phyloP scores from a whole-genome alignment of 257 asterid genomes.

The Lithospermum erythrorhizon region DNA sequence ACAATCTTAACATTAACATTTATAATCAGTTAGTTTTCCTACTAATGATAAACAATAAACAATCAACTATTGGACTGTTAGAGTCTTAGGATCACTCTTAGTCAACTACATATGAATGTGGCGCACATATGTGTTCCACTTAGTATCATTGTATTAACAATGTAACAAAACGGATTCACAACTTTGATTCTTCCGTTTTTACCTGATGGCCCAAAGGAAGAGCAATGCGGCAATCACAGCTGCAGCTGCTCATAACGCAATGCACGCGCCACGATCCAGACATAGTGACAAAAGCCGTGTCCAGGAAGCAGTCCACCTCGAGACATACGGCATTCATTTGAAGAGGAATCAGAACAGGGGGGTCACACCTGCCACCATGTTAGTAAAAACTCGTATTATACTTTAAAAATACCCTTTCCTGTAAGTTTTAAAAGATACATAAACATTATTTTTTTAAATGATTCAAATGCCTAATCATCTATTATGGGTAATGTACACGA shows the following conservation, averaged over 20 bases:
- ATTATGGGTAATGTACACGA: too few relatives aligned
- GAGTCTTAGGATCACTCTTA: too few relatives aligned
- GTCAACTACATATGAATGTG: too few relatives aligned
- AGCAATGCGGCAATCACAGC: constrained; percentile 73
- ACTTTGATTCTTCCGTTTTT: not conserved
- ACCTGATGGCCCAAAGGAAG: constrained; percentile 97
- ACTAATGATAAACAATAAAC: not conserved
- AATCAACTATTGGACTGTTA: not conserved
- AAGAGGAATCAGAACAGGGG: constrained; percentile 88
- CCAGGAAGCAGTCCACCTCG: constrained; percentile 51
- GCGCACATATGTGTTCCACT: too few relatives aligned
- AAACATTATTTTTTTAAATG: too few relatives aligned
- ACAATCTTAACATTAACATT: too few relatives aligned
- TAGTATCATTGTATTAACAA: too few relatives aligned
- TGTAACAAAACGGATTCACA: not conserved
- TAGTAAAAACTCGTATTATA: too few relatives aligned
- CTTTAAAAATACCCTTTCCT: too few relatives aligned
- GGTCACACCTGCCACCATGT: constrained; percentile 35
- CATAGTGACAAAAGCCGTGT: constrained; percentile 63
- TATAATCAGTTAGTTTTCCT: too few relatives aligned
- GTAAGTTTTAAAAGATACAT: too few relatives aligned
- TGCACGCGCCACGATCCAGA: constrained; percentile 88
- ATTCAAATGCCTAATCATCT: too few relatives aligned
- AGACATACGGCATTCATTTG: constrained; percentile 69
- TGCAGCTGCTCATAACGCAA: constrained; percentile 72